Evolutionary conservation across 2,329 filamentous ascomycete genomes (phyloP).

Genomic region (Colletotrichum cordylinicola): DNA sequence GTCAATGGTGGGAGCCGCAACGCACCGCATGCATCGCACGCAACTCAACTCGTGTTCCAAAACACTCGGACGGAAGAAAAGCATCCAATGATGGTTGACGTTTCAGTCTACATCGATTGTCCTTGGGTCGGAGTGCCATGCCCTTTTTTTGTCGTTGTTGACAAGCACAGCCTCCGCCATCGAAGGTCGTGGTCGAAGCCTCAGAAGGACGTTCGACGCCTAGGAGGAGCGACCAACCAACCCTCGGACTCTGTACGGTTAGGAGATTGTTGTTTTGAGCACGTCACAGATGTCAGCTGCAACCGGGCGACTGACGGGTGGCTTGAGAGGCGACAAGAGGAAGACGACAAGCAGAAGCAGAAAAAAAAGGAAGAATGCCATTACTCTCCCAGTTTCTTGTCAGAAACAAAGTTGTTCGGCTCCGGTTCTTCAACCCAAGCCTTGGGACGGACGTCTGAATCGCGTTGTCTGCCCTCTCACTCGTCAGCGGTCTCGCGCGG

Average conservation of each 20-base stretch:
- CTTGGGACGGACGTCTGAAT: conserved; percentile 16
- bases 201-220: not conserved
- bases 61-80: conserved; percentile 17
- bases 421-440: not conserved
- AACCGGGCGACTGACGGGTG: conserved; percentile 8
- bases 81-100: conserved; percentile 15
- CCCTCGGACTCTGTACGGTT: not conserved
- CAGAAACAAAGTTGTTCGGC: not conserved
- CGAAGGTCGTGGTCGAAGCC: conserved; percentile 1
- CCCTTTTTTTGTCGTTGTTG: not conserved
- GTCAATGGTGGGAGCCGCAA: not conserved
- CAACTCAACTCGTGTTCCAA: conserved; percentile 10
- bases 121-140: conserved; percentile 7
- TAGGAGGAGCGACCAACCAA: not conserved
- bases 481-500: conserved; percentile 8
- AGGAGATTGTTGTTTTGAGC: conserved; percentile 5
- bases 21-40: not conserved
- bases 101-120: conserved; percentile 20
- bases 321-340: not conserved
- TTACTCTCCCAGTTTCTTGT: not conserved
- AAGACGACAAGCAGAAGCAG: not conserved
- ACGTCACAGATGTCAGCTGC: conserved; percentile 17
- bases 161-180: conserved; percentile 14
- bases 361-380: not conserved
- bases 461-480: conserved; percentile 6